These are phyloP conservation scores for Apiospora sp. DNA, from an alignment of 2,329 filamentous ascomycete genomes.

Conservation along the genomic window DNA sequence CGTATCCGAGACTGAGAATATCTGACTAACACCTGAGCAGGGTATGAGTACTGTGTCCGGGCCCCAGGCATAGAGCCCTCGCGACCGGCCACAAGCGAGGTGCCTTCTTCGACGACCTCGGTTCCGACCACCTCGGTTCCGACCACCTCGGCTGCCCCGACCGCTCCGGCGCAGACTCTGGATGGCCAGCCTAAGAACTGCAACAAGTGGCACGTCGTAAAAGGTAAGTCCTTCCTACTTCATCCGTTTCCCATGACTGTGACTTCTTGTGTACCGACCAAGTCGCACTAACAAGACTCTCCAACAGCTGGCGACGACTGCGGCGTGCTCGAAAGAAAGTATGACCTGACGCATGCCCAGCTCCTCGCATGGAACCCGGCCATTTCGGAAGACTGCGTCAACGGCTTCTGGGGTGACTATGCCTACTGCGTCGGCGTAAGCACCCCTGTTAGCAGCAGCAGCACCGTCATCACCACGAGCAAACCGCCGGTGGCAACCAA, in stretches of 20 bases:
- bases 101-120: too few species aligned
- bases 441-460: too few species aligned
- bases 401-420: neutral
- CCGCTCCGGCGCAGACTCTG: neutral
- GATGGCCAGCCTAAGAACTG: neutral
- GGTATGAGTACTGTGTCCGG: too few species aligned
- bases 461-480: too few species aligned
- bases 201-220: neutral
- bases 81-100: too few species aligned
- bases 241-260: too few species aligned
- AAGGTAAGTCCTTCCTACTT: neutral
- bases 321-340: neutral
- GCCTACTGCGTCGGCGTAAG: slow-evolving; percentile 7
- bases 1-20: too few species aligned
- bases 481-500: neutral
- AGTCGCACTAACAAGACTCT: too few species aligned
- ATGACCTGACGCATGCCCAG: slow-evolving; percentile 16
- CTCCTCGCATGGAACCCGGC: slow-evolving; percentile 24
- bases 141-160: neutral
- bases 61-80: too few species aligned
- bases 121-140: neutral
- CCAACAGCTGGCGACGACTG: neutral
- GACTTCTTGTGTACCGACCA: too few species aligned
- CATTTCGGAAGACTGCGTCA: slow-evolving; percentile 16
- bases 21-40: too few species aligned